Evolutionary conservation across 2,329 filamentous ascomycete species (phyloP).

Genomic region (Dactylellina leptospora): DNA sequence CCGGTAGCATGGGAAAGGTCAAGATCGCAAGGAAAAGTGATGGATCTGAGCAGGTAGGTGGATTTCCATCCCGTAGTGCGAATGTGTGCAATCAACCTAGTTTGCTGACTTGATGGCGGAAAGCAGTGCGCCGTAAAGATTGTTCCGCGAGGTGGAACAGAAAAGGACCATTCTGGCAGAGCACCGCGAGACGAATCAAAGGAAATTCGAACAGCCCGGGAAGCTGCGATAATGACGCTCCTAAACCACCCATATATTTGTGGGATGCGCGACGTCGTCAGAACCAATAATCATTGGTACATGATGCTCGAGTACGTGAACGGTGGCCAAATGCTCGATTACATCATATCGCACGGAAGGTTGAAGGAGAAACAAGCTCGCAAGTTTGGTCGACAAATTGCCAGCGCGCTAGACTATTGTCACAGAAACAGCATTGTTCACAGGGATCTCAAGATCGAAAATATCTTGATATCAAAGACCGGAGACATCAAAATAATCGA

Average conservation of each 20-base stretch:
- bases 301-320: slow-evolving; percentile 99
- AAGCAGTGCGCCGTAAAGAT: slow-evolving; percentile 41
- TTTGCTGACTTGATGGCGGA: neutral
- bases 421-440: slow-evolving; percentile 99
- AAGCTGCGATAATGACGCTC: slow-evolving; percentile 97
- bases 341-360: slow-evolving; percentile 91
- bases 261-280: slow-evolving; percentile 94
- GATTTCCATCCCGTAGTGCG: slow-evolving; percentile 80
- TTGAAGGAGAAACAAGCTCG: slow-evolving; percentile 90
- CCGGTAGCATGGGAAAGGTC: slow-evolving; percentile 98
- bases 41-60: slow-evolving; percentile 46
- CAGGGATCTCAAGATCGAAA: slow-evolving; percentile 96
- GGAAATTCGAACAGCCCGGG: slow-evolving; percentile 96
- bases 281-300: slow-evolving; percentile 90
- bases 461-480: slow-evolving; percentile 89
- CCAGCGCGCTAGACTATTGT: slow-evolving; percentile 98
- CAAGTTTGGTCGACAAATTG: slow-evolving; percentile 98
- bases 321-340: slow-evolving; percentile 95
- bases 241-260: slow-evolving; percentile 98
- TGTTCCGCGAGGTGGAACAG: slow-evolving; percentile 44
- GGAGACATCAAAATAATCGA: slow-evolving; percentile 99
- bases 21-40: slow-evolving; percentile 75
- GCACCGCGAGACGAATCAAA: slow-evolving; percentile 72
- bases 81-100: slow-evolving; percentile 62
- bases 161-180: slow-evolving; percentile 48